phyloP scores from a whole-genome alignment of 129 eudicot species.

The Heracleum sosnowskyi region DNA sequence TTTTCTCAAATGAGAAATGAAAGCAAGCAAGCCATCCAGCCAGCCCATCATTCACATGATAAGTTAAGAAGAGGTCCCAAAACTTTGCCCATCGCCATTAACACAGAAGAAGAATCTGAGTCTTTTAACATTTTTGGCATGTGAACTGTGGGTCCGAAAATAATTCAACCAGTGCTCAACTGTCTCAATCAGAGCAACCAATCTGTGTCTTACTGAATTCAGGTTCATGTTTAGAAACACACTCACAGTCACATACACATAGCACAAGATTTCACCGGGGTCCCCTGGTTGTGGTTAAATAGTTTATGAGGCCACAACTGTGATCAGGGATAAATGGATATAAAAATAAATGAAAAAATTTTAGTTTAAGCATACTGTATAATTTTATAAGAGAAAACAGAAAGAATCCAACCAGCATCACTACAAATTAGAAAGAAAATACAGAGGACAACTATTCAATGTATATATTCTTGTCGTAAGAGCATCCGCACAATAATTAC shows the following conservation, averaged over 20 bases:
- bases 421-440: neutral
- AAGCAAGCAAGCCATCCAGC: neutral
- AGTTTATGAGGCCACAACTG: neutral
- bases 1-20: neutral
- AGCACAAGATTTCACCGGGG: neutral
- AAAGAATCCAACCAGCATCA: neutral
- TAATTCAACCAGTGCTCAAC: neutral
- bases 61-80: neutral
- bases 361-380: too few relatives aligned
- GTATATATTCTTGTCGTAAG: neutral
- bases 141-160: constrained; percentile 1
- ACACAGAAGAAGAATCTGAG: neutral
- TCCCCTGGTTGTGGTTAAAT: neutral
- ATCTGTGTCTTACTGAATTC: neutral
- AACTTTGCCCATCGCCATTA: neutral
- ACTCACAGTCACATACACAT: neutral
- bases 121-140: neutral
- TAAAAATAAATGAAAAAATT: too few relatives aligned
- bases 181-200: neutral
- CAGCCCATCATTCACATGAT: constrained; percentile 1
- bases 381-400: neutral
- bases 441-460: neutral
- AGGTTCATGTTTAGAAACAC: neutral
- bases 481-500: neutral
- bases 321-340: neutral